phyloP scores from a whole-genome alignment of 768 basidiomycete species.

The Rhizopogon salebrosus region DNA sequence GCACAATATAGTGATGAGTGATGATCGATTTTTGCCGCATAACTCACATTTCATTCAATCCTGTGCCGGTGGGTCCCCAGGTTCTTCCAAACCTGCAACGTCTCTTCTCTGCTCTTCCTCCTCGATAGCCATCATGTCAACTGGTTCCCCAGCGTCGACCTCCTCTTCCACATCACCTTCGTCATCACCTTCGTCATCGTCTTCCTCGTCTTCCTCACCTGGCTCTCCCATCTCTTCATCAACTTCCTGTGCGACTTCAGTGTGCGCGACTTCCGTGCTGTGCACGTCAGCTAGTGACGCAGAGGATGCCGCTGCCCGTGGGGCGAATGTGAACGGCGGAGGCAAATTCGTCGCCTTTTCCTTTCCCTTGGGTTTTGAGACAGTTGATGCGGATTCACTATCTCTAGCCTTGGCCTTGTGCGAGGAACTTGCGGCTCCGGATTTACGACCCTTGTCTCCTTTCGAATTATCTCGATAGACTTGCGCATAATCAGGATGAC shows the following conservation, averaged over 20 bases:
- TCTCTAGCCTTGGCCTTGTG: slow-evolving; percentile 27
- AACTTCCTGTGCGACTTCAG: slow-evolving; percentile 17
- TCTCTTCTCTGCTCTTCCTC: slow-evolving; percentile 38
- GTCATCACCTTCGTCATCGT: slow-evolving; percentile 20
- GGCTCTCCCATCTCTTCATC: slow-evolving; percentile 31
- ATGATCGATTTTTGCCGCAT: not conserved
- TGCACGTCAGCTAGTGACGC: slow-evolving; percentile 15
- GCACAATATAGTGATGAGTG: not conserved
- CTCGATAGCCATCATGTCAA: slow-evolving; percentile 41
- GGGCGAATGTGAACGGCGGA: slow-evolving; percentile 25
- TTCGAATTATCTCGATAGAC: slow-evolving; percentile 65
- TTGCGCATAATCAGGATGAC: slow-evolving; percentile 20
- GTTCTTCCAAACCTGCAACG: slow-evolving; percentile 31
- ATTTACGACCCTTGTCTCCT: slow-evolving; percentile 46
- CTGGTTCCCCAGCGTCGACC: slow-evolving; percentile 33
- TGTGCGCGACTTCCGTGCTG: slow-evolving; percentile 18
- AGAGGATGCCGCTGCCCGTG: slow-evolving; percentile 26
- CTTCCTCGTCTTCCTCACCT: slow-evolving; percentile 25
- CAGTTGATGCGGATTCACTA: slow-evolving; percentile 26
- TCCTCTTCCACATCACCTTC: slow-evolving; percentile 27
- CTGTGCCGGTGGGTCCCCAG: slow-evolving; percentile 4
- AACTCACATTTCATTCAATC: slow-evolving; percentile 4
- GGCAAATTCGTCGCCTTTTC: slow-evolving; percentile 22
- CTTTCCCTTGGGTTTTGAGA: slow-evolving; percentile 24
- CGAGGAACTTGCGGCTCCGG: slow-evolving; percentile 16